Percentiles rank a stretch among this genome's conserved stretches.
Conservation (phyloP, 179 eudicot species). For the Patellifolia procumbens region DNA sequence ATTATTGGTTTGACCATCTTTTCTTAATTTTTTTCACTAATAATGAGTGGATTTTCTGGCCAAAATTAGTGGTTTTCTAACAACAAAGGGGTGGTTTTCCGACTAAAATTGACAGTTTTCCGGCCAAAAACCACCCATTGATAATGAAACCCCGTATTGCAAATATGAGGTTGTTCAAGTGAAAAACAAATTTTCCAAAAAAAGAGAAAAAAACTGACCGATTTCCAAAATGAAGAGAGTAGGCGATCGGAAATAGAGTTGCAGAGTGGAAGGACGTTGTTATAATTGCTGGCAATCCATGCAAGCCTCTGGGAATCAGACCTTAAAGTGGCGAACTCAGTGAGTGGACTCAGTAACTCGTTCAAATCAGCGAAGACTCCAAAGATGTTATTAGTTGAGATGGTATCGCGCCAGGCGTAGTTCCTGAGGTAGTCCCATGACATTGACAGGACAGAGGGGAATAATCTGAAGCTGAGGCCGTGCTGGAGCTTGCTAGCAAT, state of each 20-base stretch:
- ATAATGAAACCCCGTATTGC: background rate
- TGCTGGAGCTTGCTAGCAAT: constrained; percentile 46
- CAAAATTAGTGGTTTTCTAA: no score
- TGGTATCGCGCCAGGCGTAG: constrained; percentile 58
- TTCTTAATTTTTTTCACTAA: no score
- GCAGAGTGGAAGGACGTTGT: constrained; percentile 36
- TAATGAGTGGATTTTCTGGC: no score
- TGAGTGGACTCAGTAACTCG: constrained; percentile 46
- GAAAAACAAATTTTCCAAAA: no score
- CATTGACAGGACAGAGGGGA: constrained; percentile 38
- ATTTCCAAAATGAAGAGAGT: constrained; percentile 47
- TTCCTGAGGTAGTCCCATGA: constrained; percentile 67
- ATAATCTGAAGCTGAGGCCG: constrained; percentile 31
- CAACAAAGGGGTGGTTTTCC: no score
- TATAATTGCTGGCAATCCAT: constrained; percentile 57
- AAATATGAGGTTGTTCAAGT: background rate
- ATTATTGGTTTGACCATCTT: no score
- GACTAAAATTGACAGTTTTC: no score
- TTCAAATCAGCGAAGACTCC: constrained; percentile 47
- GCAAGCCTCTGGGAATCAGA: constrained; percentile 50
- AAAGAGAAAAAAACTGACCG: constrained; percentile 34
- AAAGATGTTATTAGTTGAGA: constrained; percentile 19
- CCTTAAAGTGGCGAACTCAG: constrained; percentile 47
- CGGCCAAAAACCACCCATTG: background rate
- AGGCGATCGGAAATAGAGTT: constrained; percentile 44